These are phyloP conservation scores for Camellia sinensis DNA, from an alignment of 148 eudicot genomes.

Conservation along the genomic window DNA sequence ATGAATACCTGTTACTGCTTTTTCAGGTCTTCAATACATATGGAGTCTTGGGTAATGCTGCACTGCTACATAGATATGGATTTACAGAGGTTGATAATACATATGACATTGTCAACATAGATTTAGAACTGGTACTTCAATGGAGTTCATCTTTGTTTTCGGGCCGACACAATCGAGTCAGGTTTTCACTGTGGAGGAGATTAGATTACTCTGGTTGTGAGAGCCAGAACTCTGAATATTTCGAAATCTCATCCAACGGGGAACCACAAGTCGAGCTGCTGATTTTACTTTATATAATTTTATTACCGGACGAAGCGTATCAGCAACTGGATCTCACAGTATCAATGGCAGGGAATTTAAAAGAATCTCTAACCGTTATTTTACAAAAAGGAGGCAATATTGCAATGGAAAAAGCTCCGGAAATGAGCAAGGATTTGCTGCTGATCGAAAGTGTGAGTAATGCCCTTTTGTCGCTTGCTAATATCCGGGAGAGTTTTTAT, in stretches of 20 bases:
- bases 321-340: conserved; percentile 47
- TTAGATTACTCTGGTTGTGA: conserved; percentile 61
- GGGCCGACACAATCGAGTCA: conserved; percentile 53
- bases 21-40: conserved; percentile 92
- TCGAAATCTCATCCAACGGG: conserved; percentile 74
- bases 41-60: conserved; percentile 86
- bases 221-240: conserved; percentile 72
- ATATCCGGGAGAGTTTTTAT: conserved; percentile 67
- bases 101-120: conserved; percentile 78
- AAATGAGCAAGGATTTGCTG: conserved; percentile 40
- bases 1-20: neutral
- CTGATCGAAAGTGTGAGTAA: conserved; percentile 52
- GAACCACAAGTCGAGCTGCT: conserved; percentile 85
- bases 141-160: conserved; percentile 81
- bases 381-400: conserved; percentile 24
- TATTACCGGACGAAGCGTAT: conserved; percentile 59
- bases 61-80: conserved; percentile 91
- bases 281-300: conserved; percentile 55
- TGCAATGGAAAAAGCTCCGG: conserved; percentile 22
- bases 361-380: conserved; percentile 15
- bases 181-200: conserved; percentile 73
- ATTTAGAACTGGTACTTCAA: conserved; percentile 63
- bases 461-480: conserved; percentile 64
- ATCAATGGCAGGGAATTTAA: conserved; percentile 26
- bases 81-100: conserved; percentile 77